Conservation (phyloP, 2,329 filamentous ascomycete genomes). For the Aspergillus aculeatus region DNA sequence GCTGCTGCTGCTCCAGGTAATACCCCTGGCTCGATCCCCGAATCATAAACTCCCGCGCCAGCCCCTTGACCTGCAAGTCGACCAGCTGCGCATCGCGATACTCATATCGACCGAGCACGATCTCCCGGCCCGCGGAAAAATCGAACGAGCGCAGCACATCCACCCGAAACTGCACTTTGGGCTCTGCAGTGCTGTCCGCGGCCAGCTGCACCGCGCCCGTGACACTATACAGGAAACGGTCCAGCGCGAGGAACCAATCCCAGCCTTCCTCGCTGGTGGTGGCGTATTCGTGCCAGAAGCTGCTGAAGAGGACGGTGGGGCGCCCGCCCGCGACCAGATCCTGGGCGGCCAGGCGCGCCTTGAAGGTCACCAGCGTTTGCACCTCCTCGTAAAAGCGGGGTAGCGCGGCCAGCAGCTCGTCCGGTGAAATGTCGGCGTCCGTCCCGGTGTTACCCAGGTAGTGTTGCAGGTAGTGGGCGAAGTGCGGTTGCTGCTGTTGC, state of each 20-base stretch:
- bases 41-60: conserved; percentile 4
- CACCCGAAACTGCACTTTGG: neutral
- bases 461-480: conserved; percentile 1
- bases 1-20: neutral
- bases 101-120: neutral
- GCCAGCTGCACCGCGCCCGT: neutral
- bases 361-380: neutral
- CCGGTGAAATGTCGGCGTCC: neutral
- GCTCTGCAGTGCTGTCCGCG: neutral
- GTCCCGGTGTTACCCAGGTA: conserved; percentile 4
- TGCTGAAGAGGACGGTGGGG: neutral
- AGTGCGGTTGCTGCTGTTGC: neutral
- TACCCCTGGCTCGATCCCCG: neutral
- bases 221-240: conserved; percentile 2
- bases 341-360: neutral
- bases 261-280: conserved; percentile 6
- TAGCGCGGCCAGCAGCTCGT: conserved; percentile 1
- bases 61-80: conserved; percentile 1
- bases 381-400: conserved; percentile 1
- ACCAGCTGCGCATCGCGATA: neutral
- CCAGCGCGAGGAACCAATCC: conserved; percentile 6
- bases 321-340: neutral
- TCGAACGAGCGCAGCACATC: conserved; percentile 4
- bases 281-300: conserved; percentile 5
- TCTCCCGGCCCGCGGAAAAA: neutral